Evolutionary conservation across 768 basidiomycete genomes (phyloP).

Genomic region (Leccinum imitatum): DNA sequence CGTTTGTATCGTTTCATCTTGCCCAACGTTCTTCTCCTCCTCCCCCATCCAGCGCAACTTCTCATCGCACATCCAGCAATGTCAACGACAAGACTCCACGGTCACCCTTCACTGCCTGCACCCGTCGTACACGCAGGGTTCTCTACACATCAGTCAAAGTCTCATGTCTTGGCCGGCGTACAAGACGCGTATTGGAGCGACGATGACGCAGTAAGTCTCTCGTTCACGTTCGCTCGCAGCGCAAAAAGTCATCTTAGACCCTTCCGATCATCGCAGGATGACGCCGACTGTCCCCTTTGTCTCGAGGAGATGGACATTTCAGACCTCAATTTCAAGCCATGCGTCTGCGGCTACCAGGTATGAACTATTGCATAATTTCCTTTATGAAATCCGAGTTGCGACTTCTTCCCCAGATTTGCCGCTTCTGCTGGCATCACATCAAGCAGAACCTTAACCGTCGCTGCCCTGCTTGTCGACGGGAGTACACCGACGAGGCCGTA

Average conservation of each 20-base stretch:
- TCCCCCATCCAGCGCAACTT: constrained; percentile 19
- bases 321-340: constrained; percentile 99
- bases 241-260: constrained; percentile 15
- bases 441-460: constrained; percentile 93
- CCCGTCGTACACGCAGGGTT: constrained; percentile 72
- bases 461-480: constrained; percentile 93
- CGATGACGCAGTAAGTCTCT: constrained; percentile 69
- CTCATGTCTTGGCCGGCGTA: constrained; percentile 82
- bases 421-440: constrained; percentile 99
- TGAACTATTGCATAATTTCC: constrained; percentile 12
- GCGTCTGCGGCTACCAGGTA: constrained; percentile 98
- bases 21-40: constrained; percentile 5
- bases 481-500: constrained; percentile 89
- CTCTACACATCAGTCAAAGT: constrained; percentile 76
- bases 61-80: constrained; percentile 29
- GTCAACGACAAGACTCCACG: constrained; percentile 56
- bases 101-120: constrained; percentile 66
- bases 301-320: constrained; percentile 99
- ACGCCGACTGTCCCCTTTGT: constrained; percentile 96
- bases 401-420: constrained; percentile 74
- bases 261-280: constrained; percentile 63
- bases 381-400: constrained; percentile 18
- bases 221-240: constrained; percentile 3
- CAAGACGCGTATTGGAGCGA: constrained; percentile 98
- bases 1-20: constrained; percentile 23